Evolutionary conservation across 108 stramenopile species (phyloP).

Genomic region (Conticribra guillardii): DNA sequence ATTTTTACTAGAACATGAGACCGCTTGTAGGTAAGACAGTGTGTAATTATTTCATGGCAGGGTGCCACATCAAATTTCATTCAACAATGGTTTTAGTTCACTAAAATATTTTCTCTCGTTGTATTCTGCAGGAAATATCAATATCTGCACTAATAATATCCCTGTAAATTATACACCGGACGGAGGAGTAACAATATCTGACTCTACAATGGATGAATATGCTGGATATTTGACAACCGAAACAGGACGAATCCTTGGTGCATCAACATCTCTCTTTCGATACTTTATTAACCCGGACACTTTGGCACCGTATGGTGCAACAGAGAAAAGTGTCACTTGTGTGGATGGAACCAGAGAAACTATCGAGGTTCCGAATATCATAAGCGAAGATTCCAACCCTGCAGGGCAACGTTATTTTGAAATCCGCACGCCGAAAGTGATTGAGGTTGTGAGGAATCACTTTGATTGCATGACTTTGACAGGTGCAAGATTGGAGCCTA

Average conservation of each 20-base stretch:
- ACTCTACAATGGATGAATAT: conserved; percentile 16
- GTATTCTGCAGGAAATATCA: conserved; percentile 44
- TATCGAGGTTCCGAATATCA: conserved; percentile 37
- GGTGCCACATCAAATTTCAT: not conserved
- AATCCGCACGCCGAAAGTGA: conserved; percentile 75
- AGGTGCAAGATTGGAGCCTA: conserved; percentile 70
- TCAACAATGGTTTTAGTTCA: not conserved
- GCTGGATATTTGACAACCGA: conserved; percentile 36
- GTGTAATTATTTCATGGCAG: not conserved
- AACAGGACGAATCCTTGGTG: conserved; percentile 43
- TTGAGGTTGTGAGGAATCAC: conserved; percentile 78
- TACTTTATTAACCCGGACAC: conserved; percentile 41
- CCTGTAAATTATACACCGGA: conserved; percentile 3
- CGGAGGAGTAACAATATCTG: conserved; percentile 2
- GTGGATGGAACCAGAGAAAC: conserved; percentile 44
- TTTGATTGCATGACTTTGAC: conserved; percentile 77
- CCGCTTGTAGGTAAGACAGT: conserved; percentile 30
- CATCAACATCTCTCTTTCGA: conserved; percentile 40
- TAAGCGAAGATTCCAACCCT: conserved; percentile 19
- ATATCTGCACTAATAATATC: conserved; percentile 47
- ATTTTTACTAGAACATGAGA: conserved; percentile 16
- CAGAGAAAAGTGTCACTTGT: conserved; percentile 26
- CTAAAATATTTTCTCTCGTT: not conserved
- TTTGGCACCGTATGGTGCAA: conserved; percentile 22
- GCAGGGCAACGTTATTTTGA: conserved; percentile 41